phyloP scores from a whole-genome alignment of 2,329 filamentous ascomycete species.

The Claviceps sp. region DNA sequence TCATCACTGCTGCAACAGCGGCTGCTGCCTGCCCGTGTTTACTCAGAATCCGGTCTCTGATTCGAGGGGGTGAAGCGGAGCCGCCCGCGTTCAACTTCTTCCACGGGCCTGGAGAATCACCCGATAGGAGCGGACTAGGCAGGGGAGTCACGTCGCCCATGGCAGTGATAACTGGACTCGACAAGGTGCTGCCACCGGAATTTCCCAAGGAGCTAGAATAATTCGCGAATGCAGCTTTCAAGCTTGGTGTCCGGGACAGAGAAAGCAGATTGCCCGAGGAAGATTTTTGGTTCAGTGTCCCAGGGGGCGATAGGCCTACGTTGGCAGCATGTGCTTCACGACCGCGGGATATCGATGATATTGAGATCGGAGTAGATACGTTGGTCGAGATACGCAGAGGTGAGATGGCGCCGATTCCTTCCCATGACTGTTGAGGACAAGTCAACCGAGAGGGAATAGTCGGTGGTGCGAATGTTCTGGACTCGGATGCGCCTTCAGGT shows the following conservation, averaged over 20 bases:
- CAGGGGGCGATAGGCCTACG: slow-evolving; percentile 17
- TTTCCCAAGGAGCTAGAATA: slow-evolving; percentile 38
- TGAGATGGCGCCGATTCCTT: slow-evolving; percentile 9
- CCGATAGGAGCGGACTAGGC: slow-evolving; percentile 57
- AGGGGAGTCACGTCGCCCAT: slow-evolving; percentile 70
- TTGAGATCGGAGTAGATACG: slow-evolving; percentile 9
- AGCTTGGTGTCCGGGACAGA: slow-evolving; percentile 45
- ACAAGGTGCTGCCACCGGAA: slow-evolving; percentile 48
- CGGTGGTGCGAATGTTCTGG: slow-evolving; percentile 20
- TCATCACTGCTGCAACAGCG: slow-evolving; percentile 36
- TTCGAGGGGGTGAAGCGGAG: slow-evolving; percentile 27
- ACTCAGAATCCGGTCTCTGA: slow-evolving; percentile 12
- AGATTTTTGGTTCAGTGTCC: slow-evolving; percentile 15
- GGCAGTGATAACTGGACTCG: slow-evolving; percentile 60
- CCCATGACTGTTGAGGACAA: slow-evolving; percentile 5
- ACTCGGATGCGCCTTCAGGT: slow-evolving; percentile 13
- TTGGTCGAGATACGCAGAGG: slow-evolving; percentile 27
- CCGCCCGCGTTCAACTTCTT: slow-evolving; percentile 33
- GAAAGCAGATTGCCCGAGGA: slow-evolving; percentile 28
- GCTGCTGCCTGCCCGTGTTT: slow-evolving; percentile 12
- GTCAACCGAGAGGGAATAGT: slow-evolving; percentile 15
- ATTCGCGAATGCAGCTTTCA: slow-evolving; percentile 41
- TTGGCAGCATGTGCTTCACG: slow-evolving; percentile 24
- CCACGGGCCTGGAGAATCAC: slow-evolving; percentile 56
- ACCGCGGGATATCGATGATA: slow-evolving; percentile 10